Evolutionary conservation across 768 basidiomycete genomes (phyloP), one percentile per base, ranked within the genome.

Genomic region (Lactarius pseudohatsudake): DNA sequence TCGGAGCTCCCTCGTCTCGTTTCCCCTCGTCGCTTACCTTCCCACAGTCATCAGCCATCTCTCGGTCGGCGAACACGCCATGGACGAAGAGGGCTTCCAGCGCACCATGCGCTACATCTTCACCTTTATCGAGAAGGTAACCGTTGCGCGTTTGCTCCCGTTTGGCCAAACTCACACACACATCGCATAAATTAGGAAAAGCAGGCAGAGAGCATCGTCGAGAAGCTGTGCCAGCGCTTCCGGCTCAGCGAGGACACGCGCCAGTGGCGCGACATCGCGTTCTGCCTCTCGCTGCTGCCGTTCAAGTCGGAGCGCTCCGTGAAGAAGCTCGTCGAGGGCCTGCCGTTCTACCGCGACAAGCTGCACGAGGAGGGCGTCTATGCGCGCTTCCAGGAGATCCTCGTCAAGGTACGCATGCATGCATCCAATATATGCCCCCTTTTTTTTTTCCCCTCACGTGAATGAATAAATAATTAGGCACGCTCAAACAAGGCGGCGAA

Each of bases 251-350:
- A 91, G 50, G 94, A 96, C 36, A 85, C 92, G 18, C 85, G 96
- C 6, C 97, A 98, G 74, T 99, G 97, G 97, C 86, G 94, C 28
- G 96, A 99, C 73, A 94, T 99, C 65, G 93, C 96, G 1, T 98
- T 89, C 78, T 99, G 96, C 75, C 80, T 99, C 3, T 95, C 96
- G 0, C 78, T 98, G 2, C 82, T 98, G 18, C 96, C 95, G 0
- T 99, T 92, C 90, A 98, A 98, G 75, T 96, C 94, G 1, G 97
- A 99, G 71, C 85, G 91, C 38, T 96, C 95, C 0, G 86, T 98
- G 72, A 98, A 97, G 85, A 97, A 96, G 75, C 85, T 98, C 66
- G 91, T 94, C 71, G 96, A 98, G 70, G 95, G 86, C 1, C 76
- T 99, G 30, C 92, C 89, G 56, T 91, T 88, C 78, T 99, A 99